A percentile compares a stretch with the other conserved stretches of the same genome.
phyloP scores from a whole-genome alignment of 768 basidiomycete species.

The Suillus ampliporus region DNA sequence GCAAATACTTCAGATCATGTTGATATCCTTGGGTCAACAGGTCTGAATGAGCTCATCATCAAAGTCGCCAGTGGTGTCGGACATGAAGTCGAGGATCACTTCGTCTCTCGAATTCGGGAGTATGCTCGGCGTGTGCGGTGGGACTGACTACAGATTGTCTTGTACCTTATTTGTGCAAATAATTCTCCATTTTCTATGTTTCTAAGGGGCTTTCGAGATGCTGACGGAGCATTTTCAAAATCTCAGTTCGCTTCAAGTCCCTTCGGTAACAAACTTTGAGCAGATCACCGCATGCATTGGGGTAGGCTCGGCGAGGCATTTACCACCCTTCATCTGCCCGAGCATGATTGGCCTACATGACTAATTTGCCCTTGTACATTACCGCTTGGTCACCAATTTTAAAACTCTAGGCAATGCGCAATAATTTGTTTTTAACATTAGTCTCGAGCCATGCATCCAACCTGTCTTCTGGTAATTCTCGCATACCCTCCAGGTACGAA shows the following conservation, averaged over 20 bases:
- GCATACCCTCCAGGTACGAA: too few relatives aligned
- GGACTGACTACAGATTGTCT: constrained; percentile 52
- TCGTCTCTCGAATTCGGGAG: constrained; percentile 79
- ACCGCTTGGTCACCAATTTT: too few relatives aligned
- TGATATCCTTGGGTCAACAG: constrained; percentile 79
- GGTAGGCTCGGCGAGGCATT: neutral
- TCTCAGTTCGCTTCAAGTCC: neutral
- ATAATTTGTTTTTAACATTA: too few relatives aligned
- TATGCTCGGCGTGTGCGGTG: constrained; percentile 78
- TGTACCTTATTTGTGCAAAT: neutral
- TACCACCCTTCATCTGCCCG: neutral
- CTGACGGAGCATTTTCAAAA: neutral
- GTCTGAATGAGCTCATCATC: constrained; percentile 88
- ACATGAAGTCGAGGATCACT: constrained; percentile 68
- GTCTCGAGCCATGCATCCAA: too few relatives aligned
- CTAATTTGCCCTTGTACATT: too few relatives aligned
- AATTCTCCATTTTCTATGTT: neutral
- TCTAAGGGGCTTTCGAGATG: neutral
- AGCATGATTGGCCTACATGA: too few relatives aligned
- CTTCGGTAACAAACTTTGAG: neutral
- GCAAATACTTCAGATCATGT: constrained; percentile 93
- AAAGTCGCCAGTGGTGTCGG: constrained; percentile 88
- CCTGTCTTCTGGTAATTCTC: too few relatives aligned
- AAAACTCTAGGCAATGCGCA: too few relatives aligned
- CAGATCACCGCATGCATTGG: neutral